These are phyloP conservation scores for Nigrospora oryzae DNA, from an alignment of 2,329 filamentous ascomycete genomes.

Conservation along the genomic window DNA sequence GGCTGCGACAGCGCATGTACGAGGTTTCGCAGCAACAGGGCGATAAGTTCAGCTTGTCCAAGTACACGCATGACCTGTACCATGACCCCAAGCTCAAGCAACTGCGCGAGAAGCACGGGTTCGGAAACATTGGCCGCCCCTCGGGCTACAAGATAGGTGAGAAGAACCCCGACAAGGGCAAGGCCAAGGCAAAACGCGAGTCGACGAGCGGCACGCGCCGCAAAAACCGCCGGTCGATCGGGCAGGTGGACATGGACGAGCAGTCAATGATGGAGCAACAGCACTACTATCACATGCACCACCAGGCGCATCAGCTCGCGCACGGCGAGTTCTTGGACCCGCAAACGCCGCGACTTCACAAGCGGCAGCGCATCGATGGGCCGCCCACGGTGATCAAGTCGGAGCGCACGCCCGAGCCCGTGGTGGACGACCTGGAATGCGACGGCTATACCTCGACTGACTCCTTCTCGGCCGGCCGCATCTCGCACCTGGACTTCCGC, in stretches of 20 bases:
- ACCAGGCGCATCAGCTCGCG: constrained; percentile 4
- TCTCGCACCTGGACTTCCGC: constrained; percentile 40
- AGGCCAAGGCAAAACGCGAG: constrained; percentile 18
- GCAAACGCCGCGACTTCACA: constrained; percentile 16
- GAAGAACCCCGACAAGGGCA: constrained; percentile 24
- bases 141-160: constrained; percentile 31
- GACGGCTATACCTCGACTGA: constrained; percentile 44
- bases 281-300: constrained; percentile 4
- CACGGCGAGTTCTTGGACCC: constrained; percentile 16
- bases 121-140: constrained; percentile 48
- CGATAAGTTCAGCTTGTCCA: constrained; percentile 39
- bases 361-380: constrained; percentile 19
- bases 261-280: constrained; percentile 1
- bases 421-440: constrained; percentile 30
- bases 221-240: constrained; percentile 19
- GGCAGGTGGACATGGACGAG: constrained; percentile 20
- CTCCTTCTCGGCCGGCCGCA: constrained; percentile 34
- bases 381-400: not conserved
- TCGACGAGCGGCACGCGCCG: constrained; percentile 9
- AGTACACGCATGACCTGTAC: constrained; percentile 45
- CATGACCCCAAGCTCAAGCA: constrained; percentile 43
- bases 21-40: constrained; percentile 37
- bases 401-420: constrained; percentile 1
- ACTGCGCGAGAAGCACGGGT: constrained; percentile 43
- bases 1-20: constrained; percentile 48